Conservation (phyloP, 192 early-diverging fungal species). For the Umbelopsis vinacea region DNA sequence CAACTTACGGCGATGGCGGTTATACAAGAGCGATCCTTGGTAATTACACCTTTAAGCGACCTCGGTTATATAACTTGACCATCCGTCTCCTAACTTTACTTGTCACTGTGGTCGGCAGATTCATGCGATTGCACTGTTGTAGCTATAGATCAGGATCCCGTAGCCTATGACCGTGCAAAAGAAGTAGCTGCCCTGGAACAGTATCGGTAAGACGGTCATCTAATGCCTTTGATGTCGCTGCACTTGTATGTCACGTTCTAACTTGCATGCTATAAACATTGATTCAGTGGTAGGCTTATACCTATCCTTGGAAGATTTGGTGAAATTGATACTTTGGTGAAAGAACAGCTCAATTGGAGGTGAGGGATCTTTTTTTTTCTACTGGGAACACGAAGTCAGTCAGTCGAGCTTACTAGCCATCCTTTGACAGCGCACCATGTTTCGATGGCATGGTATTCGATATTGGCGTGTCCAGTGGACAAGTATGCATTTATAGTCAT, state of each 20-base stretch:
- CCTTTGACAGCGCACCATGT: slow-evolving; percentile 36
- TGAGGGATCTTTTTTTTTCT: not conserved
- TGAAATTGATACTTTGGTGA: slow-evolving; percentile 46
- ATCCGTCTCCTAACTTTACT: not conserved
- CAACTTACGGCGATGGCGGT: slow-evolving; percentile 78
- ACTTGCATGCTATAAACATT: not conserved
- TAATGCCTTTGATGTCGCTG: not conserved
- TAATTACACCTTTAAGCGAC: slow-evolving; percentile 17
- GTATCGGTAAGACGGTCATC: slow-evolving; percentile 34
- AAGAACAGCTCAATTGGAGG: slow-evolving; percentile 31
- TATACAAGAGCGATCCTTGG: slow-evolving; percentile 71
- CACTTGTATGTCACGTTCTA: not conserved
- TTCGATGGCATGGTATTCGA: slow-evolving; percentile 78
- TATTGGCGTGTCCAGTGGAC: slow-evolving; percentile 74
- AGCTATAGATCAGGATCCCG: slow-evolving; percentile 75
- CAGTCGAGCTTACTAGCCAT: not conserved
- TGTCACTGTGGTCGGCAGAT: slow-evolving; percentile 22
- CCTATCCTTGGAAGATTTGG: slow-evolving; percentile 67
- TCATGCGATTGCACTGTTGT: slow-evolving; percentile 60
- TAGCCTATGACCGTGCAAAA: slow-evolving; percentile 59
- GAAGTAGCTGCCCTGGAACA: slow-evolving; percentile 39
- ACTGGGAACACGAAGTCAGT: not conserved
- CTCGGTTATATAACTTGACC: not conserved
- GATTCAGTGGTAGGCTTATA: slow-evolving; percentile 49
- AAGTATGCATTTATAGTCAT: slow-evolving; percentile 29